phyloP scores from a whole-genome alignment of 2,329 filamentous ascomycete genomes.

The Exserohilum turcica region DNA sequence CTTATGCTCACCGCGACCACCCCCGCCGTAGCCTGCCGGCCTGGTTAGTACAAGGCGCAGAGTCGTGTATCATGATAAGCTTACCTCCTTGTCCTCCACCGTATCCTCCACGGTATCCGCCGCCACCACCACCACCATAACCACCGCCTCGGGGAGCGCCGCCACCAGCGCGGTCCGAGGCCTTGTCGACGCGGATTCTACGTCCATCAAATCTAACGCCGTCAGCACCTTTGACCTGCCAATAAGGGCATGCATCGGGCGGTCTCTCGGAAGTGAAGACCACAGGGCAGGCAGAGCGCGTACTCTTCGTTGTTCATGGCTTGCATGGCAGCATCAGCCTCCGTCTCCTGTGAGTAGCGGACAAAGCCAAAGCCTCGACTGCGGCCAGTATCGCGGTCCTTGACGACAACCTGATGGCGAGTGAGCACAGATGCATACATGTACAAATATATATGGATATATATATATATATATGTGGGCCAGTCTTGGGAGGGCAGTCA shows the following conservation, averaged over 20 bases:
- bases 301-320: constrained; percentile 91
- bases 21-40: constrained; percentile 27
- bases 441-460: no score
- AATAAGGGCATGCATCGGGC: background rate
- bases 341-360: constrained; percentile 76
- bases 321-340: constrained; percentile 76
- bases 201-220: constrained; percentile 82
- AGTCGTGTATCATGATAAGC: background rate
- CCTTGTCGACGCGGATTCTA: constrained; percentile 93
- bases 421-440: no score
- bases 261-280: background rate
- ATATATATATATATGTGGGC: no score
- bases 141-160: constrained; percentile 50
- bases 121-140: constrained; percentile 38
- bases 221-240: constrained; percentile 17
- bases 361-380: constrained; percentile 98
- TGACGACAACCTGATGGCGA: constrained; percentile 80
- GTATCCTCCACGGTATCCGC: constrained; percentile 31
- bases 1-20: constrained; percentile 41
- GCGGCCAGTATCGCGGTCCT: constrained; percentile 94
- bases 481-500: no score
- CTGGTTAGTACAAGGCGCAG: background rate
- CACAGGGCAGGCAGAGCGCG: constrained; percentile 42
- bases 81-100: constrained; percentile 36
- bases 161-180: constrained; percentile 73